A percentile compares a stretch with the other conserved stretches of the same genome.
Evolutionary conservation across 441 rosid species (phyloP).

Genomic region (Mallotus japonicus): DNA sequence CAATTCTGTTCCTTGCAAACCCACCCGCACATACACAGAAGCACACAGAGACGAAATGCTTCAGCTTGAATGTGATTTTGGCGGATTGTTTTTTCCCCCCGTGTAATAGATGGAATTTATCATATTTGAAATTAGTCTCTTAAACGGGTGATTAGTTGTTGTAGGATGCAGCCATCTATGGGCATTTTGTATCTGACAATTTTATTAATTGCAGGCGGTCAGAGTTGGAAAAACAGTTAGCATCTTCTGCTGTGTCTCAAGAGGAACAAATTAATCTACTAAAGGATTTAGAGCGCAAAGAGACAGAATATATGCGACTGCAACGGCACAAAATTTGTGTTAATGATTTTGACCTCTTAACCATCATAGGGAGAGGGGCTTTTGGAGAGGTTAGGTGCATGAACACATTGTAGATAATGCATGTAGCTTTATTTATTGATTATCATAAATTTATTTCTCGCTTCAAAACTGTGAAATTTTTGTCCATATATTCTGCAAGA

Average conservation of each 20-base stretch:
- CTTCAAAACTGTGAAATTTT: not conserved
- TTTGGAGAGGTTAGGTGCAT: slow-evolving; percentile 84
- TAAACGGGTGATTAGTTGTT: not conserved
- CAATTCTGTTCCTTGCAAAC: too few relatives aligned
- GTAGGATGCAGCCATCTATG: not conserved
- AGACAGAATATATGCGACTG: slow-evolving; percentile 81
- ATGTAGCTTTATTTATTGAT: slow-evolving; percentile 12
- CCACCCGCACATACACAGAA: too few relatives aligned
- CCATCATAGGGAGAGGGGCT: slow-evolving; percentile 90
- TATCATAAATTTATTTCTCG: not conserved
- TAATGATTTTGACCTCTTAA: slow-evolving; percentile 82
- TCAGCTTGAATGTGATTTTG: too few relatives aligned
- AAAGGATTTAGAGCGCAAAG: slow-evolving; percentile 85
- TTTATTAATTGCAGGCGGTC: slow-evolving; percentile 53
- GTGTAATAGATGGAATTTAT: too few relatives aligned
- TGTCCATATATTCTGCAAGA: not conserved
- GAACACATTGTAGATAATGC: slow-evolving; percentile 4
- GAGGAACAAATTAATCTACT: slow-evolving; percentile 70
- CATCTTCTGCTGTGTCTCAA: slow-evolving; percentile 67
- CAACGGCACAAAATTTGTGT: slow-evolving; percentile 86
- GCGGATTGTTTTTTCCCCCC: too few relatives aligned
- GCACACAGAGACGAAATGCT: too few relatives aligned
- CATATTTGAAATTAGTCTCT: not conserved
- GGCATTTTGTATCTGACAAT: slow-evolving; percentile 4
- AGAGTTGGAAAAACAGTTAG: slow-evolving; percentile 66